phyloP scores from a whole-genome alignment of 148 eudicot species.

The Fagopyrum tataricum region DNA sequence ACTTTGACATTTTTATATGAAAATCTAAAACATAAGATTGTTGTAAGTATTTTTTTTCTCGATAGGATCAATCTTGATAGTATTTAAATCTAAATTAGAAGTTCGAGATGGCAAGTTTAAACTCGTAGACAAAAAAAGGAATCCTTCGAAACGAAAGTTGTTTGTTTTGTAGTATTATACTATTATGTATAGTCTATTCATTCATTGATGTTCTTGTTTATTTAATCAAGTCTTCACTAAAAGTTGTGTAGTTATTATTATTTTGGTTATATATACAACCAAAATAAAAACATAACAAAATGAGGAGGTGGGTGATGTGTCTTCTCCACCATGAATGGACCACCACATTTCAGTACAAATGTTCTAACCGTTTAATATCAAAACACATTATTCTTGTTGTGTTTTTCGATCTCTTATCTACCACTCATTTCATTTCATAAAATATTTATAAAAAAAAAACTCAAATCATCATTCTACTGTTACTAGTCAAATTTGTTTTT shows the following conservation, averaged over 20 bases:
- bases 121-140: no score
- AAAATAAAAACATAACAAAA: background rate
- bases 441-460: background rate
- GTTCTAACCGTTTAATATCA: conserved; percentile 1
- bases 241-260: background rate
- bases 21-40: no score
- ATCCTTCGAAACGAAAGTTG: background rate
- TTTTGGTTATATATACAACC: background rate
- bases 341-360: conserved; percentile 5
- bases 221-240: background rate
- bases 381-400: conserved; percentile 15
- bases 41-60: no score
- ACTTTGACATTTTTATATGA: no score
- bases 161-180: background rate
- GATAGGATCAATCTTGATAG: no score
- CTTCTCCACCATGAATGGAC: conserved; percentile 12
- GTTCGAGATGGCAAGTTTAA: no score
- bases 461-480: no score
- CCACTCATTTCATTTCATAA: conserved; percentile 11
- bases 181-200: background rate
- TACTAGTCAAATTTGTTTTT: no score
- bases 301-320: background rate
- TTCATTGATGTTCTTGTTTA: background rate
- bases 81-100: no score
- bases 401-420: conserved; percentile 11